A percentile compares a stretch with the other conserved stretches of the same genome.
These are phyloP conservation scores for Yamadazyma nakazawae DNA, from an alignment of 805 yeast genomes.

Conservation along the genomic window DNA sequence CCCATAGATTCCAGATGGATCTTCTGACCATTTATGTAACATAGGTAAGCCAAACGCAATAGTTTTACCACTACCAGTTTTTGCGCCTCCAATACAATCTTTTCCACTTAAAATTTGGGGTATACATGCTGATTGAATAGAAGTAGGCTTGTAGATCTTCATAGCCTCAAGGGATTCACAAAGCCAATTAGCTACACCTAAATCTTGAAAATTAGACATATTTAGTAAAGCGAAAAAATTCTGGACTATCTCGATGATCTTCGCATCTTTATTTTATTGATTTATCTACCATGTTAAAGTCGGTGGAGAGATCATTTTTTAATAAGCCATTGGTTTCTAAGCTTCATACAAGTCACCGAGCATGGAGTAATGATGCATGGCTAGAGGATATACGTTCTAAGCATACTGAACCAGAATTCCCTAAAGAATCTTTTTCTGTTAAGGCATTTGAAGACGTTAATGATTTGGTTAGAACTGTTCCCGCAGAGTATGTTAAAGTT, in stretches of 20 bases:
- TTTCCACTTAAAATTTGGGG: constrained; percentile 80
- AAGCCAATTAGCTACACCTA: constrained; percentile 88
- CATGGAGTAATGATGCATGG: constrained; percentile 12
- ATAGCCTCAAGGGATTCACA: constrained; percentile 74
- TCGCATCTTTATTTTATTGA: background rate
- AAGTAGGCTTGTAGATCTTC: constrained; percentile 81
- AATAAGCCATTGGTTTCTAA: background rate
- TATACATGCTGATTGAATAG: constrained; percentile 83
- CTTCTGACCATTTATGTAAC: constrained; percentile 90
- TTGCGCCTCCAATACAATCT: constrained; percentile 97
- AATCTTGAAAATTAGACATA: constrained; percentile 39
- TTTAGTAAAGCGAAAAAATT: background rate
- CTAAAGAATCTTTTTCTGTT: background rate
- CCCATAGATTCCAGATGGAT: constrained; percentile 91
- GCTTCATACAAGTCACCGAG: background rate
- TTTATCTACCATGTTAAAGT: background rate
- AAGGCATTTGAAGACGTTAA: background rate
- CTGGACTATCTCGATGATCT: constrained; percentile 2
- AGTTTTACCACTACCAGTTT: constrained; percentile 97
- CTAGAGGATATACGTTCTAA: constrained; percentile 11
- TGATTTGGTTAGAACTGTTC: background rate
- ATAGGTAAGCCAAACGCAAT: constrained; percentile 98
- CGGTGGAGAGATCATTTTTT: background rate
- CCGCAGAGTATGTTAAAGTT: constrained; percentile 1
- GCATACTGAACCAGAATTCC: background rate